Conservation (phyloP, 495 filamentous ascomycete species). For the Lasiosphaeria hispida region DNA sequence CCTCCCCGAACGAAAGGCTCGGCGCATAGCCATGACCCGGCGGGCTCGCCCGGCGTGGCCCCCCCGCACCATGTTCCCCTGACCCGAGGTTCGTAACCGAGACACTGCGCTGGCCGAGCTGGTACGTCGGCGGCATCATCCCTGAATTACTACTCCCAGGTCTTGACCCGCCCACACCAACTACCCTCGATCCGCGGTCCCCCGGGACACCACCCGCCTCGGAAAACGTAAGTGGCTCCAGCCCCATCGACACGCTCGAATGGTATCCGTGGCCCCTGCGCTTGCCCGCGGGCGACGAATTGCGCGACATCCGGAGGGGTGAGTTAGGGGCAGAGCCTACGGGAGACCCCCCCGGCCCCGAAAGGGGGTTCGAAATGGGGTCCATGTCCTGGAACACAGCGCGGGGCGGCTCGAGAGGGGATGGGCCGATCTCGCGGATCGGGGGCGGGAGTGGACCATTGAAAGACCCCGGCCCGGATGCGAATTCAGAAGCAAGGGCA, state of each 20-base stretch:
- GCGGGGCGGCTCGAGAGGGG: slow-evolving; percentile 42
- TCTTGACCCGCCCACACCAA: slow-evolving; percentile 9
- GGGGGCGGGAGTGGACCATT: background rate
- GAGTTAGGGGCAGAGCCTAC: slow-evolving; percentile 24
- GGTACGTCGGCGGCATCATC: no score
- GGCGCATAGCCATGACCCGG: background rate
- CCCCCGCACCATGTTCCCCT: background rate
- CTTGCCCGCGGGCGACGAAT: slow-evolving; percentile 28
- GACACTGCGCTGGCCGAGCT: no score
- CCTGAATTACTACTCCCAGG: background rate
- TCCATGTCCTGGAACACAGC: slow-evolving; percentile 32
- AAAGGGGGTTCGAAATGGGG: slow-evolving; percentile 11
- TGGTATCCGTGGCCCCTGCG: slow-evolving; percentile 32
- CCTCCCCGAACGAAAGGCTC: slow-evolving; percentile 18
- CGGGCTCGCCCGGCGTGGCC: background rate
- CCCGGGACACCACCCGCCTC: background rate
- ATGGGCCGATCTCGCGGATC: slow-evolving; percentile 10
- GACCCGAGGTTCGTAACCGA: background rate
- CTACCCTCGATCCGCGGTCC: slow-evolving; percentile 4
- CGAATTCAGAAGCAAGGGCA: background rate
- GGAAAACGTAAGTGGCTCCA: slow-evolving; percentile 38
- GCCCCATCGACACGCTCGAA: slow-evolving; percentile 45
- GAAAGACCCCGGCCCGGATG: no score
- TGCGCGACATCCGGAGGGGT: slow-evolving; percentile 33
- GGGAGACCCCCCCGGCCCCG: slow-evolving; percentile 1